Percentiles rank a stretch among this genome's conserved stretches.
Conservation (phyloP, 2,329 filamentous ascomycete species). For the Orbilia quercus region DNA sequence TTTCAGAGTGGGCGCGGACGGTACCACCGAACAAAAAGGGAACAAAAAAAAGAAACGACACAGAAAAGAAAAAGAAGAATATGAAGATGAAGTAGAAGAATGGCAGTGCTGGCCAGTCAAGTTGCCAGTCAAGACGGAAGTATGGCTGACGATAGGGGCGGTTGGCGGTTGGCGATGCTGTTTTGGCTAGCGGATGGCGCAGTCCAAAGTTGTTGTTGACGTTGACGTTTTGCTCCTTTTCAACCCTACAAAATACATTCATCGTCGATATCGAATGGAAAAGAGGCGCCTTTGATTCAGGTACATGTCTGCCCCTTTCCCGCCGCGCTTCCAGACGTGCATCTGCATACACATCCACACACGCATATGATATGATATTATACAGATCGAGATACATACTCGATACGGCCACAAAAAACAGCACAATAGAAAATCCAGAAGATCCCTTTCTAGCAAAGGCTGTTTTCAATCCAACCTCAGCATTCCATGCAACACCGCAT, state of each 20-base stretch:
- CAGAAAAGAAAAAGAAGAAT: neutral
- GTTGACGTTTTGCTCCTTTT: neutral
- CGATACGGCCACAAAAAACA: neutral
- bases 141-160: neutral
- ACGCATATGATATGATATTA: too few relatives aligned
- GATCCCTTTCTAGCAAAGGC: conserved; percentile 2
- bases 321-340: neutral
- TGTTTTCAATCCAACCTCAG: conserved; percentile 13
- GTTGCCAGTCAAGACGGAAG: neutral
- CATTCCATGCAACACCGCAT: conserved; percentile 25
- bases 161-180: conserved; percentile 20
- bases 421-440: neutral
- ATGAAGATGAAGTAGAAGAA: too few relatives aligned
- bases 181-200: conserved; percentile 35
- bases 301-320: conserved; percentile 13
- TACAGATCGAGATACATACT: too few relatives aligned
- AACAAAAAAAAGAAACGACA: conserved; percentile 7
- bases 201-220: neutral
- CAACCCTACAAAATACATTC: neutral
- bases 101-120: neutral
- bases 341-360: neutral
- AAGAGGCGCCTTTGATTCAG: conserved; percentile 45
- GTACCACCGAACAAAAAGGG: neutral
- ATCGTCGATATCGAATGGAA: neutral
- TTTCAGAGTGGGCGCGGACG: neutral